Evolutionary conservation across 768 basidiomycete species (phyloP).

Genomic region (Boletus bicolor): DNA sequence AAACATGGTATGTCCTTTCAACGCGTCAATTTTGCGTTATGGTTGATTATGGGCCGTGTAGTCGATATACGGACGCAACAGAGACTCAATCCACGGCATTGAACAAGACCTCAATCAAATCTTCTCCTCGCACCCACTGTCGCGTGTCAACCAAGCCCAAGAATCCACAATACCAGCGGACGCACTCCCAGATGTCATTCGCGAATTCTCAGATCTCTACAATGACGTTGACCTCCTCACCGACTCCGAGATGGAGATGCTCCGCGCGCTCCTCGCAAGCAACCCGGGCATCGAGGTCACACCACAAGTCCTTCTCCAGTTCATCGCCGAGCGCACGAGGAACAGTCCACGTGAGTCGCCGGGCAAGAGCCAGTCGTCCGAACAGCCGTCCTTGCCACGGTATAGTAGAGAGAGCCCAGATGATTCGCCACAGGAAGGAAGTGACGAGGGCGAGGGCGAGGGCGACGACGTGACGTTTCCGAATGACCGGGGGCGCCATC

Average conservation of each 20-base stretch:
- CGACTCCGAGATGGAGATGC: constrained; percentile 56
- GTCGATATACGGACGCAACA: constrained; percentile 52
- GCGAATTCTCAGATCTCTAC: constrained; percentile 57
- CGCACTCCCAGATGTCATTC: constrained; percentile 68
- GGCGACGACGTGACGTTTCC: constrained; percentile 34
- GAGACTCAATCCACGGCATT: constrained; percentile 70
- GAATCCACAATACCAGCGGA: constrained; percentile 68
- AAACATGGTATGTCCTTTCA: constrained; percentile 24
- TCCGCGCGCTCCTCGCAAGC: constrained; percentile 52
- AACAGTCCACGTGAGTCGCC: constrained; percentile 31
- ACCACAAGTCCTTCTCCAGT: constrained; percentile 57
- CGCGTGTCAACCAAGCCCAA: constrained; percentile 53
- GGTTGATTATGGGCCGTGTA: constrained; percentile 10
- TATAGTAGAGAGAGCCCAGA: constrained; percentile 31
- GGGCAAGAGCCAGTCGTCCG: constrained; percentile 12
- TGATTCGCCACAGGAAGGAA: constrained; percentile 33
- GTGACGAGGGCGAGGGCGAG: constrained; percentile 35
- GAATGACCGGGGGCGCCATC: constrained; percentile 39
- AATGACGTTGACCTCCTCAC: constrained; percentile 62
- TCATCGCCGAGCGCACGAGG: constrained; percentile 63
- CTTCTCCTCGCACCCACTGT: constrained; percentile 62
- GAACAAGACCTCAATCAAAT: constrained; percentile 65
- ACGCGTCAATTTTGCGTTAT: constrained; percentile 8
- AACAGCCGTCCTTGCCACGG: constrained; percentile 12
- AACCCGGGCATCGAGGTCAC: constrained; percentile 68